phyloP scores from a whole-genome alignment of 495 filamentous ascomycete genomes.

The Hyaloscypha variabilis region DNA sequence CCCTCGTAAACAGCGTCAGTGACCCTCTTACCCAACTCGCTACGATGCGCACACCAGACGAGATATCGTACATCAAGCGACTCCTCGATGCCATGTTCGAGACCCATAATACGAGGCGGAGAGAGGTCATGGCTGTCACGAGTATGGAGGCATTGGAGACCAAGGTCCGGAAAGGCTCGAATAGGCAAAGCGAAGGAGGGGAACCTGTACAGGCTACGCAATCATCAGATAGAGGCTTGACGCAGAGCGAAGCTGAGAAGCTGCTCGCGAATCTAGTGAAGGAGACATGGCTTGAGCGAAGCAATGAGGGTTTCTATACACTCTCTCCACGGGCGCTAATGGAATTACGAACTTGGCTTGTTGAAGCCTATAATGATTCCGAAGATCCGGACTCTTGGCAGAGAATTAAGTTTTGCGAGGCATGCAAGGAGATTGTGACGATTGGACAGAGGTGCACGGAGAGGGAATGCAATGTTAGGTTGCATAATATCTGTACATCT shows the following conservation, averaged over 20 bases:
- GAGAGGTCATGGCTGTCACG: conserved; percentile 79
- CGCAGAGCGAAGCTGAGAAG: conserved; percentile 73
- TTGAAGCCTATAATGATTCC: conserved; percentile 78
- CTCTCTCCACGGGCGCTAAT: conserved; percentile 77
- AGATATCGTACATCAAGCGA: conserved; percentile 87
- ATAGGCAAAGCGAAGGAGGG: conserved; percentile 43
- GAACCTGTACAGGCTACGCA: conserved; percentile 34
- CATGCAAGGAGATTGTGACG: conserved; percentile 90
- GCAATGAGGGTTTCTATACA: conserved; percentile 68
- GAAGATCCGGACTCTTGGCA: conserved; percentile 58
- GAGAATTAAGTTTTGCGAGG: conserved; percentile 83
- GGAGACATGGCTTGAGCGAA: conserved; percentile 85
- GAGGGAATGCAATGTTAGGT: conserved; percentile 63
- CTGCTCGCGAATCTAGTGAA: conserved; percentile 69
- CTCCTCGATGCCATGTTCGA: conserved; percentile 93
- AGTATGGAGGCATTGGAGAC: conserved; percentile 68
- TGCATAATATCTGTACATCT: conserved; percentile 78
- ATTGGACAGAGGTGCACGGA: conserved; percentile 81
- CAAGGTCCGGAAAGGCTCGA: conserved; percentile 54
- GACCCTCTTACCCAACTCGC: conserved; percentile 85
- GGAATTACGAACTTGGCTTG: conserved; percentile 81
- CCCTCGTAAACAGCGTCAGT: conserved; percentile 85
- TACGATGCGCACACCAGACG: conserved; percentile 79
- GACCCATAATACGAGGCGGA: conserved; percentile 70
- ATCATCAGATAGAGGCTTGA: conserved; percentile 55